phyloP scores from a whole-genome alignment of 2,329 filamentous ascomycete species.

The Cryoendolithus antarcticus region DNA sequence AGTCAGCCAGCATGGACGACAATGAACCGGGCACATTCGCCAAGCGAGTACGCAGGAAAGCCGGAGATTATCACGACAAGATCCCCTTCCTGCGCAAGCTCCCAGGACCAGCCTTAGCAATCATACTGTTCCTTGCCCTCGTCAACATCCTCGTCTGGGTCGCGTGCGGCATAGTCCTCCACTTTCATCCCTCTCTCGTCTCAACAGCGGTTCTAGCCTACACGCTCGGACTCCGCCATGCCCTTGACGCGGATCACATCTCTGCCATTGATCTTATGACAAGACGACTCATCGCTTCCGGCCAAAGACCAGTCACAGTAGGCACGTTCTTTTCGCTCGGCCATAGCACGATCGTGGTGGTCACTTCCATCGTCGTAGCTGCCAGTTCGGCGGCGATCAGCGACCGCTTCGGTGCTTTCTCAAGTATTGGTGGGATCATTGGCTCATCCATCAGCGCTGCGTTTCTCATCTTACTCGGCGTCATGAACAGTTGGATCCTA shows the following conservation, averaged over 20 bases:
- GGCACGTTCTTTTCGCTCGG: slow-evolving; percentile 91
- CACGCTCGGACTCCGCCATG: slow-evolving; percentile 79
- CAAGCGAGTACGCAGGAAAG: slow-evolving; percentile 6
- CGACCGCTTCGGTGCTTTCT: slow-evolving; percentile 68
- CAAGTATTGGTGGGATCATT: slow-evolving; percentile 71
- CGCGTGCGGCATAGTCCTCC: slow-evolving; percentile 43
- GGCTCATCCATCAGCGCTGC: slow-evolving; percentile 76
- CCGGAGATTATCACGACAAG: slow-evolving; percentile 33
- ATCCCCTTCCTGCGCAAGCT: slow-evolving; percentile 44
- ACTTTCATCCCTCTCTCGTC: slow-evolving; percentile 44
- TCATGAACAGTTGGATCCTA: slow-evolving; percentile 78
- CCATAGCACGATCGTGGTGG: slow-evolving; percentile 83
- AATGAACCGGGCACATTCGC: background rate
- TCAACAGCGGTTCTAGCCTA: slow-evolving; percentile 77
- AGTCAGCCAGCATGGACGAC: slow-evolving; percentile 1
- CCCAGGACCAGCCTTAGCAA: slow-evolving; percentile 44
- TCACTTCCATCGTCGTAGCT: slow-evolving; percentile 84
- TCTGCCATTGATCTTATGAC: slow-evolving; percentile 93
- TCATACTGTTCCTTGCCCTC: slow-evolving; percentile 41
- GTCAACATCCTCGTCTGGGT: slow-evolving; percentile 48
- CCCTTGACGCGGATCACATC: slow-evolving; percentile 94
- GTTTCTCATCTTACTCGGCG: slow-evolving; percentile 69
- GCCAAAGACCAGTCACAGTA: slow-evolving; percentile 77
- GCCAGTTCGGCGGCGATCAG: slow-evolving; percentile 77
- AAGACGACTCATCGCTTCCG: slow-evolving; percentile 70